Base-by-base conservation (phyloP, 345 rosid species). In the Heritiera fomes region DNA sequence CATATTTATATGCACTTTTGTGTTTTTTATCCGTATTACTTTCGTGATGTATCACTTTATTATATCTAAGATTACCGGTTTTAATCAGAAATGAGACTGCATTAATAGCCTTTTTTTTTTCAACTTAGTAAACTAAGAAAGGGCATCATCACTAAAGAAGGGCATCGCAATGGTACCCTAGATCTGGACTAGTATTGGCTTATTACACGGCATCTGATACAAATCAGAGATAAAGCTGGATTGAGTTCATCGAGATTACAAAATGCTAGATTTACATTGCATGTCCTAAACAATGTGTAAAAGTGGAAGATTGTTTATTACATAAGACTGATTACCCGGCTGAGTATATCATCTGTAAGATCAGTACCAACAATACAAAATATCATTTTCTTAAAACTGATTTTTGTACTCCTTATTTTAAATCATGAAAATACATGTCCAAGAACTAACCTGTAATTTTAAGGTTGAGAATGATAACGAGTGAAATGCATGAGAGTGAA, bases 171-270 rank as follows among this genome's bases (percentile, higher is more conserved):
- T 40, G 63, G 5, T 11, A 49, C 74, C 60, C 63, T 34, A 6
- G 28, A 55, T 15, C 28, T 30, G 75, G 60, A 71, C 61, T 60
- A 50, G 15, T 15, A 71, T 71, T 71, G 75, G 23, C 45, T 71
- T 15, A 32, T 15, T 50, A 1, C 45, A 71, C 38, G 32, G 6
- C 7, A 28, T 28, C 46, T 13, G 18, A 34, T 34, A 41, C 17
- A 32, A 32, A 72, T 32, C 75, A 53, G 28, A 32, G 75, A 34
- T 72, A 17, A 72, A 53, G 63, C 13, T 53, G 47, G 47, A 18
- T 34, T 5, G 62, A 72, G 20, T 72, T 53, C 3, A 6, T 15
- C 46, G 45, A 17, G 5, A 71, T 49, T 71, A 28, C 8, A 32
- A 13, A 62, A 59, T 59, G 32, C 9, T 56, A n/a, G 4, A 56